Conservation (phyloP, 2,329 filamentous ascomycete species). For the Lachnellula cervina region DNA sequence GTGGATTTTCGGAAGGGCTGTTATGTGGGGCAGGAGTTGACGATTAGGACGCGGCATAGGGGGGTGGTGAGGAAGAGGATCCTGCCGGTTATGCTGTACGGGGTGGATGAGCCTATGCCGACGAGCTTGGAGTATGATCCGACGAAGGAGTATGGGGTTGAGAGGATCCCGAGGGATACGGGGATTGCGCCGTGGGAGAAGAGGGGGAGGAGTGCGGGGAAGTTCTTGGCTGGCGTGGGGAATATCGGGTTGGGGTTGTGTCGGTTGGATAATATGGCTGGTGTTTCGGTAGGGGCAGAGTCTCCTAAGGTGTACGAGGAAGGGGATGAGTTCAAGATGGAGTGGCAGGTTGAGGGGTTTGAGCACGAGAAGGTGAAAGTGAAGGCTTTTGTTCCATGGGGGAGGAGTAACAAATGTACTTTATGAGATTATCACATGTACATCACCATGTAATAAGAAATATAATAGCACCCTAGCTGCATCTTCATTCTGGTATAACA, state of each 20-base stretch:
- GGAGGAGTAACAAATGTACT: slow-evolving; percentile 26
- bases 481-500: slow-evolving; percentile 9
- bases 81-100: slow-evolving; percentile 72
- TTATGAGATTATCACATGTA: slow-evolving; percentile 3
- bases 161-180: slow-evolving; percentile 34
- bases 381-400: slow-evolving; percentile 72
- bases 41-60: slow-evolving; percentile 89
- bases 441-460: neutral
- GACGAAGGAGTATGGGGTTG: slow-evolving; percentile 23
- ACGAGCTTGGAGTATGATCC: slow-evolving; percentile 45
- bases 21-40: slow-evolving; percentile 94
- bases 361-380: slow-evolving; percentile 46
- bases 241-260: slow-evolving; percentile 86
- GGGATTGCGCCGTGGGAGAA: slow-evolving; percentile 49
- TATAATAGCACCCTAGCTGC: slow-evolving; percentile 4
- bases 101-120: slow-evolving; percentile 36
- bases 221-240: slow-evolving; percentile 72
- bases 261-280: slow-evolving; percentile 54
- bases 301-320: slow-evolving; percentile 46
- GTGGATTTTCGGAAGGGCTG: slow-evolving; percentile 96
- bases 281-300: slow-evolving; percentile 64
- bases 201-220: slow-evolving; percentile 69
- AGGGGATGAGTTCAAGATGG: slow-evolving; percentile 43
- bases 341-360: slow-evolving; percentile 38
- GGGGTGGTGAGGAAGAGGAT: slow-evolving; percentile 90